Conservation (phyloP, 139 green algal genomes). For the Trebouxia sp. region DNA sequence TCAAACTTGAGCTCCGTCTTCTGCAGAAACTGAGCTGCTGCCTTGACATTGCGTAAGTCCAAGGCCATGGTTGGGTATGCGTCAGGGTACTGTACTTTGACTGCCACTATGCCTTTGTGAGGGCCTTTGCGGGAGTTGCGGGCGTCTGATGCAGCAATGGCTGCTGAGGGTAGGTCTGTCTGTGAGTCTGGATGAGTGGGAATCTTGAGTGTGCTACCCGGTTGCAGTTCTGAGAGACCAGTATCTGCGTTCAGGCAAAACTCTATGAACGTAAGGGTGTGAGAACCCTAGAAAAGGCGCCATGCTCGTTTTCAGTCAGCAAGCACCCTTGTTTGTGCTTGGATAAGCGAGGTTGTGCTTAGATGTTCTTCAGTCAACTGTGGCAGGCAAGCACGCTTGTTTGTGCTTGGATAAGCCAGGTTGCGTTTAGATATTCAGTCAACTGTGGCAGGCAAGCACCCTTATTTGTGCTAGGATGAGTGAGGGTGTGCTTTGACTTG, state of each 20-base stretch:
- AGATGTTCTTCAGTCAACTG: too few species aligned
- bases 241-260: background rate
- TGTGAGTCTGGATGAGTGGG: background rate
- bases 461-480: too few species aligned
- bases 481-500: too few species aligned
- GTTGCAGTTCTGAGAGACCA: background rate
- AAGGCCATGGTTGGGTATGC: slow-evolving; percentile 73
- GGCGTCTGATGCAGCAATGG: slow-evolving; percentile 22
- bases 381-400: too few species aligned
- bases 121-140: slow-evolving; percentile 39
- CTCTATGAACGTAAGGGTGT: too few species aligned
- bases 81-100: slow-evolving; percentile 91
- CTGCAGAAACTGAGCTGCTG: slow-evolving; percentile 69
- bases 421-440: too few species aligned
- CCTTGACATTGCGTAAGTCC: slow-evolving; percentile 84
- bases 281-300: too few species aligned
- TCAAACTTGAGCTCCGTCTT: slow-evolving; percentile 94
- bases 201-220: background rate
- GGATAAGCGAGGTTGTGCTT: too few species aligned
- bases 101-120: slow-evolving; percentile 73
- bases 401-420: too few species aligned
- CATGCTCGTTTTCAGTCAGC: too few species aligned
- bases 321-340: too few species aligned
- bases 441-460: too few species aligned
- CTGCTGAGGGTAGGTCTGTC: background rate